A percentile compares a stretch with the other conserved stretches of the same genome.
Evolutionary conservation across 2,329 filamentous ascomycete species (phyloP).

Genomic region (Verticillium dahliae): DNA sequence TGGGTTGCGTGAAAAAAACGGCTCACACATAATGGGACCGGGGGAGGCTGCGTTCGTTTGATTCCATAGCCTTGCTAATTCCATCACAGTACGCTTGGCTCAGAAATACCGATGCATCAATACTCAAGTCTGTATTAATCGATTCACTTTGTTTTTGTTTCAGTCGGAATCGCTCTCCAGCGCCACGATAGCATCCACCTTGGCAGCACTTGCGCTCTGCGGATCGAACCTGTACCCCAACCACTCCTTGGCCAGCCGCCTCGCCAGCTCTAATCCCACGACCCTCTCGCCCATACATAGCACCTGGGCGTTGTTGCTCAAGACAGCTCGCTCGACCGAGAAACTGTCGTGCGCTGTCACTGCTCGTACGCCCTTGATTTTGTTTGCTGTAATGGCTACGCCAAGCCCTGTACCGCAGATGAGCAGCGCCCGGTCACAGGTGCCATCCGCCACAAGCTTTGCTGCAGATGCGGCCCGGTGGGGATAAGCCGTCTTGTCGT

Average conservation of each 20-base stretch:
- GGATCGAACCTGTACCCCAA: conserved; percentile 75
- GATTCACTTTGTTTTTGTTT: neutral
- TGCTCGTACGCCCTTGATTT: conserved; percentile 76
- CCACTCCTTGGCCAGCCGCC: conserved; percentile 75
- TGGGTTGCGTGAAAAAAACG: neutral
- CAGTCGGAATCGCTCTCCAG: conserved; percentile 21
- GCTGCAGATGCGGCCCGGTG: conserved; percentile 71
- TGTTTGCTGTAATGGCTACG: conserved; percentile 85
- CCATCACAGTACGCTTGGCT: neutral
- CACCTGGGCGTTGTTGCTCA: conserved; percentile 84
- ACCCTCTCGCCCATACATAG: conserved; percentile 82
- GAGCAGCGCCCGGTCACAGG: conserved; percentile 69
- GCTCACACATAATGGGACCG: neutral
- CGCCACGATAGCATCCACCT: conserved; percentile 34
- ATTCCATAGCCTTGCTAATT: neutral
- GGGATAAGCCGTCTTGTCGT: conserved; percentile 77
- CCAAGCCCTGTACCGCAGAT: conserved; percentile 85
- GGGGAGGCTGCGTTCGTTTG: neutral
- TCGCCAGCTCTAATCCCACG: conserved; percentile 72
- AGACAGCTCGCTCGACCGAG: conserved; percentile 70
- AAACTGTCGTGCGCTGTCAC: conserved; percentile 87
- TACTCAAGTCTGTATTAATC: neutral
- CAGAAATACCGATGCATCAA: neutral
- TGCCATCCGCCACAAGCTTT: conserved; percentile 51
- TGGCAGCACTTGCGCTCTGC: conserved; percentile 35